phyloP scores from a whole-genome alignment of 257 asterid genomes.

The Solanum tarijense region DNA sequence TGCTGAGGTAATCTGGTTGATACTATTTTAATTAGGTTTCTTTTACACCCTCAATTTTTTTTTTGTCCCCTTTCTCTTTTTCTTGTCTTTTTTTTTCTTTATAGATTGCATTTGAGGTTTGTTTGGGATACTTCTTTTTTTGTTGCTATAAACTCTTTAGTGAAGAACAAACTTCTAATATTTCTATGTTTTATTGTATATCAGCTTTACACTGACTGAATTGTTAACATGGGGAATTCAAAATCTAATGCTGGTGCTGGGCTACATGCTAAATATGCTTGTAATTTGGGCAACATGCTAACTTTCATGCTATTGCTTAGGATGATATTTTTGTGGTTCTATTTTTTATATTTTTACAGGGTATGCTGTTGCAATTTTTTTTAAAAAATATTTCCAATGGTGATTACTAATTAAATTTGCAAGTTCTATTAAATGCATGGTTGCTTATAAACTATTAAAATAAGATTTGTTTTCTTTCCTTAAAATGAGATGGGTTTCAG shows the following conservation, averaged over 20 bases:
- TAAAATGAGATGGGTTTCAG: neutral
- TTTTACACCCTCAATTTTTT: neutral
- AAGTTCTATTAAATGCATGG: neutral
- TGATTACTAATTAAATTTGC: neutral
- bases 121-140: neutral
- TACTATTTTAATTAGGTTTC: neutral
- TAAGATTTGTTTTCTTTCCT: neutral
- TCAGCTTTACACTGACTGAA: neutral
- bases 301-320: neutral
- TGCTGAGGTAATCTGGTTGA: conserved; percentile 53
- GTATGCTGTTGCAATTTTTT: neutral
- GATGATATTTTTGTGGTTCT: neutral
- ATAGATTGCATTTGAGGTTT: neutral
- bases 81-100: too few relatives aligned
- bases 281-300: neutral
- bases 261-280: neutral
- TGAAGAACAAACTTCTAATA: neutral
- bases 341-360: neutral
- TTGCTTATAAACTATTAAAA: neutral
- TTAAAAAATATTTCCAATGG: neutral
- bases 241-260: neutral
- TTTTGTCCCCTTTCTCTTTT: neutral
- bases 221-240: neutral
- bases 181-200: neutral
- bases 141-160: neutral